phyloP scores from a whole-genome alignment of 2,329 filamentous ascomycete species.

The Diaporthe ilicicola region DNA sequence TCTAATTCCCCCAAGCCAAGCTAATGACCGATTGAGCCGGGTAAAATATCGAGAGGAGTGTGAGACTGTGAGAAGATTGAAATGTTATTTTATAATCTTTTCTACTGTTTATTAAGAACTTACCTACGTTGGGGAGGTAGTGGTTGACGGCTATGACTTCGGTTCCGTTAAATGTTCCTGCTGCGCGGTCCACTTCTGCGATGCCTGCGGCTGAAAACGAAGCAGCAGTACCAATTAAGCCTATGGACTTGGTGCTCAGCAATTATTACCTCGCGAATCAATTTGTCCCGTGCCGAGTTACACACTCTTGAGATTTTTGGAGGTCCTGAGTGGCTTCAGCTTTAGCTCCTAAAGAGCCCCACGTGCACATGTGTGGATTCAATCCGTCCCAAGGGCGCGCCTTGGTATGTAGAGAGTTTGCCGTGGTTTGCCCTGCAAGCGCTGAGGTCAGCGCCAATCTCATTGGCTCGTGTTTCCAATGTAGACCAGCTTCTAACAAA shows the following conservation, averaged over 20 bases:
- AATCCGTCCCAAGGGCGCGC: not conserved
- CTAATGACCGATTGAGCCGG: not conserved
- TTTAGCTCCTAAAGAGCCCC: not conserved
- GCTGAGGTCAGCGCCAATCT: not conserved
- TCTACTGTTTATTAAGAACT: not conserved
- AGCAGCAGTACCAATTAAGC: not conserved
- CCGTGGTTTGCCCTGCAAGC: not conserved
- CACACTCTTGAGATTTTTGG: not conserved
- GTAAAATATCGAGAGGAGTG: not conserved
- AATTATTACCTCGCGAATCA: too few species aligned
- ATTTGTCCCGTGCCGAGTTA: too few species aligned
- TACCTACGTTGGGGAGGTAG: not conserved
- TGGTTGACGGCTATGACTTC: not conserved
- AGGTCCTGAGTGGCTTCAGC: too few species aligned
- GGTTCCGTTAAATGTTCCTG: not conserved
- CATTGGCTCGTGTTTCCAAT: not conserved
- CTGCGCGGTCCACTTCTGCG: not conserved
- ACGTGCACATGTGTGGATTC: not conserved
- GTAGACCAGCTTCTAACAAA: not conserved
- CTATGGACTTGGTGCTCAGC: too few species aligned
- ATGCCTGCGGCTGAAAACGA: not conserved
- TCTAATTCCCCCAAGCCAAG: not conserved
- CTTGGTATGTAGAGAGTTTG: not conserved
- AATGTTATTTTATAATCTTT: not conserved
- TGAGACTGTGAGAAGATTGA: not conserved